Percentiles rank a stretch among this genome's conserved stretches.
Evolutionary conservation across 225 moss, liverwort and hornwort genomes (phyloP).

Genomic region (Physcomitrium patens): DNA sequence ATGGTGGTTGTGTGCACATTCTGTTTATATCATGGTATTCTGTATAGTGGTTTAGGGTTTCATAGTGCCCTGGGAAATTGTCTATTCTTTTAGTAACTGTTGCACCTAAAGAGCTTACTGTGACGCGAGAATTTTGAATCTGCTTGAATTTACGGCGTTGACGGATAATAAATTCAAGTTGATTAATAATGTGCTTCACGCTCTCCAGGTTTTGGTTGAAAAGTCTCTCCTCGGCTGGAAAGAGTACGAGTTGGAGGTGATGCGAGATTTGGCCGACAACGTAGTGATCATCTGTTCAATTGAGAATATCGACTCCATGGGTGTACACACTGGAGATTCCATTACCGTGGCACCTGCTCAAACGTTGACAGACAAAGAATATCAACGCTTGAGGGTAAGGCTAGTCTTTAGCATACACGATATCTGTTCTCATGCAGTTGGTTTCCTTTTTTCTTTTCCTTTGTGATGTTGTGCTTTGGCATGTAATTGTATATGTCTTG

Average conservation of each 20-base stretch:
- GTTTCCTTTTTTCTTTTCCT: constrained; percentile 12
- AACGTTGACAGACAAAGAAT: constrained; percentile 96
- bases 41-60: not conserved
- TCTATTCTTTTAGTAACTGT: not conserved
- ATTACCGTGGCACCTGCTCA: constrained; percentile 97
- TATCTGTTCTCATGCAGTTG: constrained; percentile 16
- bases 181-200: not conserved
- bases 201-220: constrained; percentile 69
- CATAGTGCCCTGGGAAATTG: not conserved
- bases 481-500: not conserved
- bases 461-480: not conserved
- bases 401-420: constrained; percentile 1
- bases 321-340: constrained; percentile 97
- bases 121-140: not conserved
- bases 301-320: constrained; percentile 97
- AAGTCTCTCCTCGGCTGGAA: constrained; percentile 98
- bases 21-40: not conserved
- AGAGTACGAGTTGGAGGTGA: constrained; percentile 96
- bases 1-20: no score
- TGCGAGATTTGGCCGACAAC: constrained; percentile 96
- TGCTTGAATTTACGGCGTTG: not conserved
- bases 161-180: not conserved
- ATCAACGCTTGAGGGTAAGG: constrained; percentile 80
- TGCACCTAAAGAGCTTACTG: not conserved
- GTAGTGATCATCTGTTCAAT: constrained; percentile 98